Evolutionary conservation across 129 eudicot genomes (phyloP).

Genomic region (Lactuca saligna): DNA sequence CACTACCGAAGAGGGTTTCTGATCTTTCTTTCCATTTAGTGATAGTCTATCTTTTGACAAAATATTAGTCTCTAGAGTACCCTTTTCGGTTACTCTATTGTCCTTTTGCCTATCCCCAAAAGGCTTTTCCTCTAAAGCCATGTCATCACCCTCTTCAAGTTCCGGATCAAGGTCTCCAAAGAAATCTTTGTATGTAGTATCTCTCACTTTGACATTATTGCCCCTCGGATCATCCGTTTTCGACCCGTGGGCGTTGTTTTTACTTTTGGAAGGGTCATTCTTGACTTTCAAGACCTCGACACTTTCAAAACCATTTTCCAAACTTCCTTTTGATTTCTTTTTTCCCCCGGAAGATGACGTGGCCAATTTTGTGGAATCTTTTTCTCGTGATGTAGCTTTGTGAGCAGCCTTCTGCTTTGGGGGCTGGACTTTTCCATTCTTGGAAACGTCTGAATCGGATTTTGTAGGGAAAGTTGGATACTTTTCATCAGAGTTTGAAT

Average conservation of each 20-base stretch:
- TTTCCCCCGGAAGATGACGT: constrained; percentile 48
- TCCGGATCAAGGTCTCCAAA: constrained; percentile 88
- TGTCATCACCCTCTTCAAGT: constrained; percentile 43
- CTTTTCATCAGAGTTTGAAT: constrained; percentile 31
- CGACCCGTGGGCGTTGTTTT: constrained; percentile 28
- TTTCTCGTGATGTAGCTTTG: constrained; percentile 43
- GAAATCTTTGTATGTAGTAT: constrained; percentile 67
- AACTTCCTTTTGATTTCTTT: constrained; percentile 55
- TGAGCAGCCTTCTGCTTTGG: constrained; percentile 38
- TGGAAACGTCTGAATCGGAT: constrained; percentile 43
- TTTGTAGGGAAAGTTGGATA: constrained; percentile 24
- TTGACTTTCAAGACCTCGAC: constrained; percentile 27
- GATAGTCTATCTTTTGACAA: constrained; percentile 45
- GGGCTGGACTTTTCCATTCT: constrained; percentile 39
- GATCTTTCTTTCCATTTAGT: constrained; percentile 35
- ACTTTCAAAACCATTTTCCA: constrained; percentile 33
- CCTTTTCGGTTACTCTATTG: constrained; percentile 41
- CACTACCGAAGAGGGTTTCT: constrained; percentile 40
- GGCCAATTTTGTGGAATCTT: constrained; percentile 41
- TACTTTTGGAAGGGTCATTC: constrained; percentile 47
- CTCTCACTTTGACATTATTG: constrained; percentile 44
- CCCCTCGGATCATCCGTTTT: constrained; percentile 40
- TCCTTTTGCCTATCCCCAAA: constrained; percentile 36
- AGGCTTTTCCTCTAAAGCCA: constrained; percentile 48
- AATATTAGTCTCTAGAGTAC: constrained; percentile 26